phyloP scores from a whole-genome alignment of 345 rosid species.

The Eucalyptus curtisii region DNA sequence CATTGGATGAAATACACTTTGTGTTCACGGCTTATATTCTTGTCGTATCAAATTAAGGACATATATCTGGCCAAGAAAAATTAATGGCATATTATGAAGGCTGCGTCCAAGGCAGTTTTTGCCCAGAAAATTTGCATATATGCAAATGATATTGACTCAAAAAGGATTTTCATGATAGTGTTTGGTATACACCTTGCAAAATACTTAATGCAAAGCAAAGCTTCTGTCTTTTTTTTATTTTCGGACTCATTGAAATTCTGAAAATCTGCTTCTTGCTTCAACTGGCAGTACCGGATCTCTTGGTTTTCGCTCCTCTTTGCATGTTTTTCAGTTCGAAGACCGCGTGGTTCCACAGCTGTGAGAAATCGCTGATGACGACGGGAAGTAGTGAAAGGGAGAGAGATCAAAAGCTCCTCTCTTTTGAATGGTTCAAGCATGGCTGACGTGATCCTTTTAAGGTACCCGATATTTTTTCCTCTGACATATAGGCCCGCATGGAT shows the following conservation, averaged over 20 bases:
- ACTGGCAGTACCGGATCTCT: neutral
- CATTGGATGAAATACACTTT: neutral
- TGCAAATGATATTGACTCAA: neutral
- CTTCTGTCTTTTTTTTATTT: neutral
- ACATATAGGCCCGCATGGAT: fast-evolving
- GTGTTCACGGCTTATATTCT: neutral
- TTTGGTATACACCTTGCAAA: neutral
- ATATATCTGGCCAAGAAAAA: neutral
- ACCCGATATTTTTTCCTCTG: too few relatives aligned
- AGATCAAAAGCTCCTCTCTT: conserved; percentile 63
- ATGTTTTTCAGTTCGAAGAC: neutral
- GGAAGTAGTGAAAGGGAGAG: conserved; percentile 20
- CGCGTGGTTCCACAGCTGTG: neutral
- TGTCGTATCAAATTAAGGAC: neutral
- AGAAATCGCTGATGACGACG: conserved; percentile 55
- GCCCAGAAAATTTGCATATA: neutral
- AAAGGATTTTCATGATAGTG: neutral
- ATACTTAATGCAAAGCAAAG: neutral
- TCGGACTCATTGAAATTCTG: neutral
- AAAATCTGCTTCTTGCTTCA: neutral
- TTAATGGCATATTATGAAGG: neutral
- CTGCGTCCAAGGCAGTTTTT: neutral
- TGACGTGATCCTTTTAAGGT: too few relatives aligned
- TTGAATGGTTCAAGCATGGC: too few relatives aligned
- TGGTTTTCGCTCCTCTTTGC: neutral